A percentile compares a stretch with the other conserved stretches of the same genome.
Conservation (phyloP, 2,329 filamentous ascomycete genomes). For the Trichoderma atroviride region DNA sequence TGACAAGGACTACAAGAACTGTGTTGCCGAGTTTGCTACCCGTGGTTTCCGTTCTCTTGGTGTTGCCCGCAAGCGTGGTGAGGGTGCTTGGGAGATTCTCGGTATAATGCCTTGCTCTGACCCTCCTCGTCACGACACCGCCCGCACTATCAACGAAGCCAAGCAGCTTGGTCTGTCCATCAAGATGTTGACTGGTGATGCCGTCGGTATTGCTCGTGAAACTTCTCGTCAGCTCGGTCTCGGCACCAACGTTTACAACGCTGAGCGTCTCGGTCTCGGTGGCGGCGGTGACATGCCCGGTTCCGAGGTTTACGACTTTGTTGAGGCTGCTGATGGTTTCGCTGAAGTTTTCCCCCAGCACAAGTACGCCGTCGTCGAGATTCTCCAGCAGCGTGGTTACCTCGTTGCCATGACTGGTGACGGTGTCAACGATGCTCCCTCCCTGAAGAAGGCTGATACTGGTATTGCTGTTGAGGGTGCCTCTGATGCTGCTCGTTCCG, state of each 20-base stretch:
- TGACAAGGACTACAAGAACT: constrained; percentile 86
- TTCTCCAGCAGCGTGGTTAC: constrained; percentile 89
- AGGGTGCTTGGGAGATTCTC: constrained; percentile 84
- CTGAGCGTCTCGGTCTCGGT: constrained; percentile 86
- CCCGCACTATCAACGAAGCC: constrained; percentile 86
- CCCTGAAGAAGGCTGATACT: constrained; percentile 92
- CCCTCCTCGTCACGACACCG: constrained; percentile 87
- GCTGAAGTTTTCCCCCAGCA: constrained; percentile 94
- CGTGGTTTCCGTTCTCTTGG: constrained; percentile 94
- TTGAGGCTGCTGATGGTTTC: constrained; percentile 92
- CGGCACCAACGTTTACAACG: constrained; percentile 91
- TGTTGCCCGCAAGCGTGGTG: constrained; percentile 85
- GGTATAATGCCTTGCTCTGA: constrained; percentile 95
- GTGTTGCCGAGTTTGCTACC: constrained; percentile 86
- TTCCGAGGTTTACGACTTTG: constrained; percentile 93
- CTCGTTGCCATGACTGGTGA: constrained; percentile 96
- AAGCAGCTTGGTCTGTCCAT: constrained; percentile 85
- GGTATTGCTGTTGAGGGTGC: constrained; percentile 94
- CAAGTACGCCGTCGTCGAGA: constrained; percentile 94
- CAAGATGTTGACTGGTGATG: constrained; percentile 96
- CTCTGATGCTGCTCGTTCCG: constrained; percentile 86
- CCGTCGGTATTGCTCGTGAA: constrained; percentile 89
- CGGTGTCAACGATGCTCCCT: constrained; percentile 91
- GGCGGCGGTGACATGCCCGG: constrained; percentile 91
- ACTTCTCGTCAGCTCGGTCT: constrained; percentile 89